Conservation (phyloP, 257 asterid species). For the Solanum infundibuliforme region DNA sequence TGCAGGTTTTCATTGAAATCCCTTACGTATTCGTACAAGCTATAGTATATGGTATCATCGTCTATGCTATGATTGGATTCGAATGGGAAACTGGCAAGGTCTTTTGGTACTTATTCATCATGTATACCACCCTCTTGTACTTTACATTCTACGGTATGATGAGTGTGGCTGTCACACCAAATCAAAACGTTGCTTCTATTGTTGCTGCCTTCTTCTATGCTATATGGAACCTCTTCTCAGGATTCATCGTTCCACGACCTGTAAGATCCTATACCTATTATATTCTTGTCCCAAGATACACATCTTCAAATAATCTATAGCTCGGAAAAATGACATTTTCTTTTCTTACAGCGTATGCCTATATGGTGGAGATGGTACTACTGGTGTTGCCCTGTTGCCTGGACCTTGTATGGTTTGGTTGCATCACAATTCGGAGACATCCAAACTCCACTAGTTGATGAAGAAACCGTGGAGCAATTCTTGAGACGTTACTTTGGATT, state of each 20-base stretch:
- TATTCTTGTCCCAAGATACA: not conserved
- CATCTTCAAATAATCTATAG: not conserved
- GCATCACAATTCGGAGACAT: conserved; percentile 39
- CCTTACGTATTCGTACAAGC: conserved; percentile 1
- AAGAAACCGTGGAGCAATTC: conserved; percentile 27
- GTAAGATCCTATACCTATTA: not conserved
- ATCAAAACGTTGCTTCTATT: not conserved
- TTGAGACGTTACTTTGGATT: conserved; percentile 40
- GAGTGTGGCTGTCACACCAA: conserved; percentile 5
- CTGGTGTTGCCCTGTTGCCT: conserved; percentile 36
- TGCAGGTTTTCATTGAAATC: conserved; percentile 1
- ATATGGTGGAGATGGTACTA: conserved; percentile 59
- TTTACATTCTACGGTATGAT: conserved; percentile 6
- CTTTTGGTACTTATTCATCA: conserved; percentile 2
- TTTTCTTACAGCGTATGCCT: conserved; percentile 27
- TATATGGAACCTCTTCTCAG: conserved; percentile 5
- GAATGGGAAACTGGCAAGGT: not conserved
- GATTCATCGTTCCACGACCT: conserved; percentile 2
- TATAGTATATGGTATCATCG: not conserved
- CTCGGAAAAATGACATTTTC: not conserved
- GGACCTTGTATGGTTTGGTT: conserved; percentile 38
- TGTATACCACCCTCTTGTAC: not conserved
- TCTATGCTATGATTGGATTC: conserved; percentile 7
- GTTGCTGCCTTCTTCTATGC: conserved; percentile 4
- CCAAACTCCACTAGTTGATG: not conserved